Evolutionary conservation across 768 basidiomycete genomes (phyloP), one percentile per base, ranked within the genome.

Genomic region (Boletus subparvulus): DNA sequence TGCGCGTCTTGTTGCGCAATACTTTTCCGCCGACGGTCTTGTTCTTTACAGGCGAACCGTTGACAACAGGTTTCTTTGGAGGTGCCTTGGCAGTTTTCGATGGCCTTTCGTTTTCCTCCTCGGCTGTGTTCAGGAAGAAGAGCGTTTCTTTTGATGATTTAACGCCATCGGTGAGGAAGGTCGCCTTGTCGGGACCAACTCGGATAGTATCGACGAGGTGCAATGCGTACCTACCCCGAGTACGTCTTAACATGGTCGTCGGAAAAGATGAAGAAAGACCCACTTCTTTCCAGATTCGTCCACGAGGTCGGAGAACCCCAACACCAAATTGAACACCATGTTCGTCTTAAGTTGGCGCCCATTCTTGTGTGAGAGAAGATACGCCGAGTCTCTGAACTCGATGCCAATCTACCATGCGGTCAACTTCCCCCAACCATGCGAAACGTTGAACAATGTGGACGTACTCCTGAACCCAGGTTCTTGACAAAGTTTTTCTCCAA

Each of bases 321-420:
- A 78, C 19, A 83, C 82, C 35, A 99, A 77, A 66, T 87, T 91
- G 69, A 97, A 78, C 28, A 92, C 81, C 94, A 96, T 97, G 66
- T 87, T 86, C 51, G 85, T 76, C 66, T 83, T 85, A 47, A 98
- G 69, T 14, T 74, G 74, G 11, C 88, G 85, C 8, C 74, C 74
- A 65, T 92, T 96, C 76, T 96, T 98, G 9, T 85, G 60, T 6
- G 88, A 88, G 37, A 98, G 76, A 13, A 94, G 74, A 69, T 94
- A 97, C 0, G 85, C 78, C 11, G 88, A 84, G 68, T 99, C 96
- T 41, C 94, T 85, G 75, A 95, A 98, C 71, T 99, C 96, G 68
- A 98, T 84, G 7, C 96, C 96, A 71, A 87, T 98, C 95, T 98
- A 63, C n/a, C 21, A 45, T 37, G 36, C 13, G 19, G 35, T 65